Base-by-base conservation (phyloP, 202 grass and related monocot species). In the Musa balbisiana region DNA sequence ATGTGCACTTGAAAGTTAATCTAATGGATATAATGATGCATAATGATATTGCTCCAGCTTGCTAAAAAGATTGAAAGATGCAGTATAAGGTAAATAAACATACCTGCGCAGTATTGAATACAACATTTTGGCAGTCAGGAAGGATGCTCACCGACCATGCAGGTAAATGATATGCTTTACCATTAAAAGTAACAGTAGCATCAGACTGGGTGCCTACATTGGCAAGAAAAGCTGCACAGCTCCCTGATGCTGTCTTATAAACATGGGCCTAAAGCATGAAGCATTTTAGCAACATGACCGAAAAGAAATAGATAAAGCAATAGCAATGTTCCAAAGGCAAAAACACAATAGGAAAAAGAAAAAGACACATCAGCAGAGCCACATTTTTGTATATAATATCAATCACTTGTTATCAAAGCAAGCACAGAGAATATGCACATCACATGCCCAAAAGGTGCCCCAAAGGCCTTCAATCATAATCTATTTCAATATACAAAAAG, bases 91-190 rank as follows among this genome's bases (percentile, higher is more conserved):
- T 5, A 6, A 43, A 52, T n/a, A 19, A 19, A 67, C 52, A 78
- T 81, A 99, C 95, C 89, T 99, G 95, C 29, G 95, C 95, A 6
- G 91, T 90, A 82, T 99, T 99, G 10, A 91, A 84, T 19, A 87
- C 87, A 59, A 99, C 95, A 85, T 94, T 94, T 78, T 88, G 87
- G 86, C 95, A 99, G 84, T 99, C 91, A 76, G 95, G 95, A 81
- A 99, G 89, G 85, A 99, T 87, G 87, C 95, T 99, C 53, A 99
- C 95, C 33, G 91, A 99, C 95, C 95, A 99, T 9, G 88, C 91
- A 10, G 91, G 89, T 83, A 99, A 88, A 12, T 80, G 77, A 77
- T 94, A 99, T 8, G 82, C 72, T 8, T 83, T 92, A 23, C 95
- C 95, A 65, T 94, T 92, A 88, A 92, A 99, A 67, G 85, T 88